phyloP scores from a whole-genome alignment of 495 filamentous ascomycete species.

The Durotheca rogersii region DNA sequence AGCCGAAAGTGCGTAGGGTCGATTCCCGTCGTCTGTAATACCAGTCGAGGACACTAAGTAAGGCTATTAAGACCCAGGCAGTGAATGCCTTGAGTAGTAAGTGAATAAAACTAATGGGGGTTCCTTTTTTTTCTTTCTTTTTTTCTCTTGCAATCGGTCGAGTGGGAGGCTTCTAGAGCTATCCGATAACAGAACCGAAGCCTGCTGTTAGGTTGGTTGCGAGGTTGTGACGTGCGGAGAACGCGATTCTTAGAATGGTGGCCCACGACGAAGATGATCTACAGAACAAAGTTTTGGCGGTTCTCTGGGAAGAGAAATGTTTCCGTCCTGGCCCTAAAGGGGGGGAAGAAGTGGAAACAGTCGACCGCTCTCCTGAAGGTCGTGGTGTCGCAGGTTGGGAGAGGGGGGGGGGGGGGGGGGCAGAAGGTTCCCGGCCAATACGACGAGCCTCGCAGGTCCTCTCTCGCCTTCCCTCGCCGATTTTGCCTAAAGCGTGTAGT shows the following conservation, averaged over 20 bases:
- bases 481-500: slow-evolving; percentile 29
- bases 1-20: slow-evolving; percentile 15
- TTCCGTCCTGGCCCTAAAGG: slow-evolving; percentile 19
- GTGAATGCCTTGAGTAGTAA: slow-evolving; percentile 2
- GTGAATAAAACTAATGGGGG: slow-evolving; percentile 1
- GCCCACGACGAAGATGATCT: slow-evolving; percentile 31
- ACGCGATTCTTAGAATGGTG: slow-evolving; percentile 15
- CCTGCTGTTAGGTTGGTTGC: slow-evolving; percentile 1
- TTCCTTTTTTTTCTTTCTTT: too few species aligned
- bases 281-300: slow-evolving; percentile 34
- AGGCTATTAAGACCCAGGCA: slow-evolving; percentile 9
- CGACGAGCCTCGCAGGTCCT: slow-evolving; percentile 12
- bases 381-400: slow-evolving; percentile 29
- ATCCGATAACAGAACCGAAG: slow-evolving; percentile 12
- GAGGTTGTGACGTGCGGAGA: slow-evolving; percentile 8
- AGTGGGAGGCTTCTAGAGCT: slow-evolving; percentile 1
- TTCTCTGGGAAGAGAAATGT: slow-evolving; percentile 21
- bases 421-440: slow-evolving; percentile 16
- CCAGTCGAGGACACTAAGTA: slow-evolving; percentile 11
- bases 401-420: slow-evolving; percentile 26
- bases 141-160: too few species aligned
- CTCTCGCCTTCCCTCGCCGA: too few species aligned
- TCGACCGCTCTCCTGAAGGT: slow-evolving; percentile 29
- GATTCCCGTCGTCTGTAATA: slow-evolving; percentile 21
- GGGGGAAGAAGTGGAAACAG: slow-evolving; percentile 25